Evolutionary conservation across 2,329 filamentous ascomycete genomes (phyloP).

Genomic region (Aspergillus sp.): DNA sequence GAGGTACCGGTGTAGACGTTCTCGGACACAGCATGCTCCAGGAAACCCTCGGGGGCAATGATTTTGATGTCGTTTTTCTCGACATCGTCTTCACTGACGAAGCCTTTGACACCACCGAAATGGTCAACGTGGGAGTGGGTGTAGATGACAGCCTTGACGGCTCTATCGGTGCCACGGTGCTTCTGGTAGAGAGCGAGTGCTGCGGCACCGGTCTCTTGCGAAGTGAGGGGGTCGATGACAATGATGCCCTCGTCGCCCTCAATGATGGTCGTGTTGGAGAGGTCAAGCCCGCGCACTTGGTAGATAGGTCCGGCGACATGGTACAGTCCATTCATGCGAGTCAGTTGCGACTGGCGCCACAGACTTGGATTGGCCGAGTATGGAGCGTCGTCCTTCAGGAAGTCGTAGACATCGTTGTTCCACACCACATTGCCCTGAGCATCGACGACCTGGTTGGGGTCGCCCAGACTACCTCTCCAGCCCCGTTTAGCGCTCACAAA

Average conservation of each 20-base stretch:
- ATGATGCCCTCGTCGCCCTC: slow-evolving; percentile 40
- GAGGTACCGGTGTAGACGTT: slow-evolving; percentile 43
- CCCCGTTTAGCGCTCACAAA: slow-evolving; percentile 11
- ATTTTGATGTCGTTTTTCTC: slow-evolving; percentile 20
- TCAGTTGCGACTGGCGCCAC: slow-evolving; percentile 41
- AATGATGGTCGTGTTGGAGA: slow-evolving; percentile 46
- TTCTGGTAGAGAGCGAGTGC: slow-evolving; percentile 39
- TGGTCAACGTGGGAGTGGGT: slow-evolving; percentile 47
- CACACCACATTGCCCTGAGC: slow-evolving; percentile 33
- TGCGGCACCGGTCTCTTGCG: slow-evolving; percentile 36
- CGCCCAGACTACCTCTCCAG: slow-evolving; percentile 17
- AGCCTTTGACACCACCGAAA: slow-evolving; percentile 33
- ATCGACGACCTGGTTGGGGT: slow-evolving; percentile 21
- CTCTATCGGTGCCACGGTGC: slow-evolving; percentile 12
- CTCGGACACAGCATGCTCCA: slow-evolving; percentile 43
- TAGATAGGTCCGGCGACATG: slow-evolving; percentile 39
- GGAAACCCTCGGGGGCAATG: slow-evolving; percentile 43
- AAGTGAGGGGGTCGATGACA: slow-evolving; percentile 43
- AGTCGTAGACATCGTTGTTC: slow-evolving; percentile 37
- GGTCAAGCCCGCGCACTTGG: slow-evolving; percentile 45
- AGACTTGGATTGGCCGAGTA: slow-evolving; percentile 33
- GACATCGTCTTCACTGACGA: slow-evolving; percentile 14
- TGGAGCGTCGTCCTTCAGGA: slow-evolving; percentile 27
- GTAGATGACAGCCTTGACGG: slow-evolving; percentile 42
- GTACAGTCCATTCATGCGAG: slow-evolving; percentile 37